Evolutionary conservation across 2,329 filamentous ascomycete species (phyloP), one percentile per base, ranked within the genome.

Genomic region (Mariannaea elegans): DNA sequence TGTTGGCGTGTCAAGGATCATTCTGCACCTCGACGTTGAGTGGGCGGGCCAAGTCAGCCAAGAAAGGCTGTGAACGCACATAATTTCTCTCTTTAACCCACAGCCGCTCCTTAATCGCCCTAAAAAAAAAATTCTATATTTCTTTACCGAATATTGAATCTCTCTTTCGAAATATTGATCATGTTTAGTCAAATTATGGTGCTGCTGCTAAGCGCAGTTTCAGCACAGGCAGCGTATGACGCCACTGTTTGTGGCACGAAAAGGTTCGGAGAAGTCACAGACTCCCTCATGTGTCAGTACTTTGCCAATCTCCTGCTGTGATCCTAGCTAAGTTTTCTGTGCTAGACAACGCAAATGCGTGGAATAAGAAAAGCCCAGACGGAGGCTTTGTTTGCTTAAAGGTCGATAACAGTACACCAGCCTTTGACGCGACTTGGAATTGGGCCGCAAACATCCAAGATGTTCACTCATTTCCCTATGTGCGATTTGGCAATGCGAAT

Each of bases 381-480:
- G 44, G 38, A 6, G 68, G 68, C 24, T 71, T 71, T n/a, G 55
- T 67, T 2, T 70, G 68, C 44, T 47, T 70, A 42, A 64, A 55
- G 16, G 66, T 70, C 12, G 63, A 70, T 41, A 70, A 71, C 16
- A 68, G 62, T 55, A 71, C 68, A 2, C 66, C 66, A 0, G 46
- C 63, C 1, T 68, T 60, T 21, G 65, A 68, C 7, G 57, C 66
- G 7, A 68, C 60, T 7, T 70, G 68, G 68, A 61, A 70, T 12
- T 70, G 68, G 68, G 59, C 63, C 8, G 46, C 52, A 5, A 59
- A 66, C 7, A 70, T 70, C 2, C 54, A 66, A 23, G 68, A 70
- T 6, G 68, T 70, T 1, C 68, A 70, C 27, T 70, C 68, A 1
- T 70, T 71, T 19, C 68, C 68, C 10, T 70, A 70, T 10, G 68